Conservation (phyloP, 1,284 basidiomycete species). For the Gymnopus androsaceus region DNA sequence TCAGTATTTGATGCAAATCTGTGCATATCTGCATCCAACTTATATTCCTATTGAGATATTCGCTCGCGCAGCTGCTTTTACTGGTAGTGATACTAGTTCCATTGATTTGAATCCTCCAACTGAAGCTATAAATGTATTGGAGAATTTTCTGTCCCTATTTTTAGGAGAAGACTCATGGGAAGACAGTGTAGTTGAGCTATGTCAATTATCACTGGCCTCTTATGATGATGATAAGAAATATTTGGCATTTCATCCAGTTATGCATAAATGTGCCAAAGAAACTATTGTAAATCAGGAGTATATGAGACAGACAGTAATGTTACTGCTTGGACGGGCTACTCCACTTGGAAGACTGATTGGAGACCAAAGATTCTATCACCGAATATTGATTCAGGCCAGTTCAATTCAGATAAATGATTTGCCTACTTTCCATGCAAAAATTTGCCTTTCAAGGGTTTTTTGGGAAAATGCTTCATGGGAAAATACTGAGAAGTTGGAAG, state of each 20-base stretch:
- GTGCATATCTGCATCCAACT: not conserved
- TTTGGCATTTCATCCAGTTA: not conserved
- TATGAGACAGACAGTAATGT: not conserved
- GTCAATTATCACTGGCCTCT: not conserved
- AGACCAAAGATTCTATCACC: not conserved
- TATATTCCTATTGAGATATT: slow-evolving; percentile 1
- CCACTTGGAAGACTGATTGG: not conserved
- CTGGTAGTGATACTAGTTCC: not conserved
- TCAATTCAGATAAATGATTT: not conserved
- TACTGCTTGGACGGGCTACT: not conserved
- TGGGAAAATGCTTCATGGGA: not conserved
- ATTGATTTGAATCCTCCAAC: not conserved
- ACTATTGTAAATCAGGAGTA: not conserved
- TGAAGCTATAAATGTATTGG: not conserved
- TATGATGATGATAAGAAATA: not conserved
- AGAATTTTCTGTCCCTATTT: not conserved
- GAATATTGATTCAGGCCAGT: not conserved
- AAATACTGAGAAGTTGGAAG: no score
- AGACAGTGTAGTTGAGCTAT: not conserved
- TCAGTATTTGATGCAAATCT: no score
- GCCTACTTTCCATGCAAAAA: not conserved
- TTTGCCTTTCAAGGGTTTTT: not conserved
- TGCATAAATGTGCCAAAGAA: not conserved
- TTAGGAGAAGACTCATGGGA: not conserved
- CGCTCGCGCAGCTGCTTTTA: not conserved